Evolutionary conservation across 1,139 yeast genomes (phyloP).

Genomic region (Kodamaea derodonti): DNA sequence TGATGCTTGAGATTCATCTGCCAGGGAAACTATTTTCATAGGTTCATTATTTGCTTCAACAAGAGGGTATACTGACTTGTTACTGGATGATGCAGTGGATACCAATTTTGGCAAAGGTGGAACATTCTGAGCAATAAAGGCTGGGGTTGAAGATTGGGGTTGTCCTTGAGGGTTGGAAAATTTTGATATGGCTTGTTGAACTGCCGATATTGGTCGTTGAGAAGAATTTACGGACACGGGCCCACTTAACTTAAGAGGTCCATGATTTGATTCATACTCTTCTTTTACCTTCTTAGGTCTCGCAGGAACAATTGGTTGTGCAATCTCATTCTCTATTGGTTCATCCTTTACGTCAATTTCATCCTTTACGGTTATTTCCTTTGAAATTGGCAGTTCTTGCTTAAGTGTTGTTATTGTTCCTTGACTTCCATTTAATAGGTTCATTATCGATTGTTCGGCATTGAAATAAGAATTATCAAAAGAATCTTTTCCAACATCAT

Average conservation of each 20-base stretch:
- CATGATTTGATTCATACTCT: background rate
- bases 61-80: conserved; percentile 4
- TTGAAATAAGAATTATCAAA: conserved; percentile 37
- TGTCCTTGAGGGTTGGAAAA: too few relatives aligned
- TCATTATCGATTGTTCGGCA: conserved; percentile 44
- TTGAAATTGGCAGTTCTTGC: conserved; percentile 2
- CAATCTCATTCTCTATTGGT: background rate
- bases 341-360: conserved; percentile 2
- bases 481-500: conserved; percentile 16
- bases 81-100: too few relatives aligned
- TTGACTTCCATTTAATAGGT: conserved; percentile 22
- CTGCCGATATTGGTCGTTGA: background rate
- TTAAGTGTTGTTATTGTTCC: background rate
- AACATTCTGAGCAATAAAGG: too few relatives aligned
- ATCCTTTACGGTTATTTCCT: conserved; percentile 1
- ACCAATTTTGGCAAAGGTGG: too few relatives aligned
- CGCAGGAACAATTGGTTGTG: too few relatives aligned
- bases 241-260: too few relatives aligned
- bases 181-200: too few relatives aligned
- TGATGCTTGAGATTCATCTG: conserved; percentile 18
- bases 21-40: conserved; percentile 5
- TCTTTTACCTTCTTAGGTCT: background rate
- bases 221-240: background rate
- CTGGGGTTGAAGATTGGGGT: too few relatives aligned
- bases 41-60: conserved; percentile 1